Base-by-base conservation (phyloP, 2,329 filamentous ascomycete genomes). In the Phialocephala sp. region DNA sequence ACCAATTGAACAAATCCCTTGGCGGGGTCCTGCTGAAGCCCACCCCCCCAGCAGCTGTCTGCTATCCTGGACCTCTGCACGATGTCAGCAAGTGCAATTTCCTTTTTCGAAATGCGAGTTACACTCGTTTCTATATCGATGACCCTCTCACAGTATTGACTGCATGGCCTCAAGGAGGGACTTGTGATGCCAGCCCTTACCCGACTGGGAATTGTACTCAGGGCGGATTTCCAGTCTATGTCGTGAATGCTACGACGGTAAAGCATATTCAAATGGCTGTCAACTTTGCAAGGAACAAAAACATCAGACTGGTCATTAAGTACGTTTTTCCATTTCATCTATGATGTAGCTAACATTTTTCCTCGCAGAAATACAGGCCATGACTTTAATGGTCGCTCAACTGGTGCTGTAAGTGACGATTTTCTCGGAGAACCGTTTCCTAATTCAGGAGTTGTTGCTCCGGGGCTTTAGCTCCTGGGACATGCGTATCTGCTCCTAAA, bases 341-440 rank as follows among this genome's bases (percentile, higher is more conserved):
- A 15, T 4, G 36, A 12, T 18, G 6, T 35, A 15, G 55, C 20
- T 24, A n/a, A 20, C 8, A 43, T 3, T 76, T 12, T 52, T 5
- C 1, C 12, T 2, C 72, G 76, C 61, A 80, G 79, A 68, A 82
- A 82, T 65, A 82, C 80, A 1, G 80, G 81, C 8, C 80, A 83
- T 68, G 80, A 82, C 67, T 83, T 80, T 66, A 77, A 76, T 37
- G 81, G 81, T 20, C 79, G 79, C 62, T 83, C 80, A 0, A 77
- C 78, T 6, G 82, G 82, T 37, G 77, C 59, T n/a, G n/a, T n/a
- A n/a, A n/a, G n/a, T n/a, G n/a, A n/a, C n/a, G n/a, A n/a, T n/a
- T n/a, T n/a, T n/a, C n/a, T n/a, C n/a, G n/a, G n/a, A n/a, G n/a
- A n/a, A n/a, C n/a, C n/a, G n/a, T n/a, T n/a, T n/a, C n/a, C n/a